These are phyloP conservation scores for Cordia subcordata DNA, from an alignment of 257 asterid genomes.

Conservation along the genomic window DNA sequence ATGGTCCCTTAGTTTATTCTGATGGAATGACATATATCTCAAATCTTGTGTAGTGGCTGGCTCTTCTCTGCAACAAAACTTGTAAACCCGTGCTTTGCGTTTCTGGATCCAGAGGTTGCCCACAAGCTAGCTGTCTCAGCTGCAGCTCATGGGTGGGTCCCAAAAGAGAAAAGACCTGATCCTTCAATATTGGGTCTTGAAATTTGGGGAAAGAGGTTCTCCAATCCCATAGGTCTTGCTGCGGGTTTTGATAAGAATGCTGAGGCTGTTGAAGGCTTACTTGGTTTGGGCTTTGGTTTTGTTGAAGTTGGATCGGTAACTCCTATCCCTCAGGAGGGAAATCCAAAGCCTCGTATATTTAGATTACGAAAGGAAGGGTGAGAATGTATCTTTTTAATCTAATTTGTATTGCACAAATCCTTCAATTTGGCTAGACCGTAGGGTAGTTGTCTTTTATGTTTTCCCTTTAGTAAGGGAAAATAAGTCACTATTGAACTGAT, in stretches of 20 bases:
- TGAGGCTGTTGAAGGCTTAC: slow-evolving; percentile 95
- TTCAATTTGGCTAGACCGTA: background rate
- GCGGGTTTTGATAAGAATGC: slow-evolving; percentile 99
- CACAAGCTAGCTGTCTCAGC: slow-evolving; percentile 90
- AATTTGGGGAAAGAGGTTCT: slow-evolving; percentile 97
- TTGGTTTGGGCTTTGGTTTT: slow-evolving; percentile 93
- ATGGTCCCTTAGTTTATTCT: too few relatives aligned
- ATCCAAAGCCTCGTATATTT: slow-evolving; percentile 97
- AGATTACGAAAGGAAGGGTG: slow-evolving; percentile 79
- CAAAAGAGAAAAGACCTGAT: slow-evolving; percentile 87
- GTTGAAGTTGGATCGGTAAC: slow-evolving; percentile 99
- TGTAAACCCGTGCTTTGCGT: slow-evolving; percentile 90
- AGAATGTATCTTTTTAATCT: slow-evolving; percentile 16
- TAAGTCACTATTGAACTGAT: background rate
- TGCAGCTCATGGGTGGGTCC: slow-evolving; percentile 99
- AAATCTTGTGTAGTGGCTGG: slow-evolving; percentile 78
- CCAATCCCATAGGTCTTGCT: slow-evolving; percentile 93
- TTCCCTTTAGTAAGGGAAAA: background rate
- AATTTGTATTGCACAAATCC: background rate
- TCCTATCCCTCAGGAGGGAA: slow-evolving; percentile 95
- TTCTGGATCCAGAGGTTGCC: slow-evolving; percentile 91
- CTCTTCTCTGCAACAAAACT: slow-evolving; percentile 88
- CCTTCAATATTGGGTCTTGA: slow-evolving; percentile 60
- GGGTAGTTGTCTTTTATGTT: background rate
- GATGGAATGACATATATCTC: slow-evolving; percentile 4